Evolutionary conservation across 108 stramenopile species (phyloP).

Genomic region (Conticribra guillardii): DNA sequence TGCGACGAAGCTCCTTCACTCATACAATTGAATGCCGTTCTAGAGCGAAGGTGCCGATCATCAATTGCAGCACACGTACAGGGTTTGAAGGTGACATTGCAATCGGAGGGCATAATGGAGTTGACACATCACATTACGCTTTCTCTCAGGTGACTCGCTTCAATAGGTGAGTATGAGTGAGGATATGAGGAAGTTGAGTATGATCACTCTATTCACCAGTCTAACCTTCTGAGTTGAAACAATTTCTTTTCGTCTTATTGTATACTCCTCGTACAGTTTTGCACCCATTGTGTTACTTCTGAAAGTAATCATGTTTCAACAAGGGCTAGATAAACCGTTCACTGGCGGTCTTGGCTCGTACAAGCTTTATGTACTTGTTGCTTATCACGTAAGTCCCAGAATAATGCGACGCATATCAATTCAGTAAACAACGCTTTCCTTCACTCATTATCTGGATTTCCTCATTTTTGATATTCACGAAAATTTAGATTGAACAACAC

Average conservation of each 20-base stretch:
- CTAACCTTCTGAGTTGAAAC: no score
- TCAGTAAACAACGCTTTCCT: no score
- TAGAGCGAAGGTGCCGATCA: conserved; percentile 75
- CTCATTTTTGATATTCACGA: no score
- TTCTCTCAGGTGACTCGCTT: conserved; percentile 55
- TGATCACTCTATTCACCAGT: no score
- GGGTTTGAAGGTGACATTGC: conserved; percentile 86
- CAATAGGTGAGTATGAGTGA: conserved; percentile 57
- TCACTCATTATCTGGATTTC: no score
- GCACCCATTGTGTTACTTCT: conserved; percentile 69
- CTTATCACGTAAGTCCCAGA: conserved; percentile 71
- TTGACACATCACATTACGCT: conserved; percentile 78
- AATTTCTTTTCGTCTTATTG: not conserved
- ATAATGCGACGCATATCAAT: not conserved
- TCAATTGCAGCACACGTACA: conserved; percentile 64
- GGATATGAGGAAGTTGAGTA: no score
- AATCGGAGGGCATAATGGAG: conserved; percentile 81
- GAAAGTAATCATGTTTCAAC: conserved; percentile 80
- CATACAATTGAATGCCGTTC: conserved; percentile 56
- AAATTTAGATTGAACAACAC: conserved; percentile 33
- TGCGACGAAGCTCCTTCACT: conserved; percentile 48
- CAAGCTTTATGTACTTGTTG: conserved; percentile 88
- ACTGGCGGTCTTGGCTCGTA: conserved; percentile 92
- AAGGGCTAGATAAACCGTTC: conserved; percentile 90
- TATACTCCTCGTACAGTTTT: conserved; percentile 51